These are phyloP conservation scores for Cryptococcus amylolentus DNA, from an alignment of 1,284 basidiomycete species.

Conservation along the genomic window DNA sequence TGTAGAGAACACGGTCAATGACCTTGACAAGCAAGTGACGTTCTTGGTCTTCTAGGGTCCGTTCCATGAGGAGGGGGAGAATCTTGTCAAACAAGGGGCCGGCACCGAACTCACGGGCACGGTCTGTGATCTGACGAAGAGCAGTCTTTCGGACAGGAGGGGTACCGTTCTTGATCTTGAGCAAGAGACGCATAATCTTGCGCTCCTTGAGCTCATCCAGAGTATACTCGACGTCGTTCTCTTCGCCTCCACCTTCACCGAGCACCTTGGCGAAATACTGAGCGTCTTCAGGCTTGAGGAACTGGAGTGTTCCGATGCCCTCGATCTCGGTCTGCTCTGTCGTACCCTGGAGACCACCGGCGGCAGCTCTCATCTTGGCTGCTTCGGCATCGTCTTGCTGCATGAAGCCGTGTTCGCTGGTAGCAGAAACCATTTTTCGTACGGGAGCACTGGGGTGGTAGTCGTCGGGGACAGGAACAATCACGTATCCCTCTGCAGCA, in stretches of 20 bases:
- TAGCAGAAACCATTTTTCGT: constrained; percentile 50
- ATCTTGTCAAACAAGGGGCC: constrained; percentile 99
- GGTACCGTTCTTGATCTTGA: constrained; percentile 99
- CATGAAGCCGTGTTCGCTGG: constrained; percentile 74
- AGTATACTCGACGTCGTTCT: constrained; percentile 74
- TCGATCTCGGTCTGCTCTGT: constrained; percentile 98
- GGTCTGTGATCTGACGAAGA: constrained; percentile 97
- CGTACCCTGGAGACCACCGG: constrained; percentile 74
- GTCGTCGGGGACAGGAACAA: constrained; percentile 89
- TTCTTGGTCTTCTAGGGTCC: constrained; percentile 97
- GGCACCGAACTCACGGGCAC: constrained; percentile 96
- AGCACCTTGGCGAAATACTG: constrained; percentile 97
- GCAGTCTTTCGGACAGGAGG: constrained; percentile 98
- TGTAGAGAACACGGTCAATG: constrained; percentile 98
- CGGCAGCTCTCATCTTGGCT: constrained; percentile 76
- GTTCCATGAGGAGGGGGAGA: constrained; percentile 95
- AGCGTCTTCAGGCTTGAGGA: constrained; percentile 98
- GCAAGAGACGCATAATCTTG: constrained; percentile 98
- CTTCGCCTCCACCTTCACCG: constrained; percentile 76
- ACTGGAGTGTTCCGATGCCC: constrained; percentile 92
- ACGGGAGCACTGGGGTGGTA: constrained; percentile 72
- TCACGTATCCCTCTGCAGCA: constrained; percentile 70
- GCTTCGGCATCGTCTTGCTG: constrained; percentile 93
- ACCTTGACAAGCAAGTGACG: constrained; percentile 98
- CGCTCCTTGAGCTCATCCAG: constrained; percentile 99